Percentiles rank a stretch among this genome's conserved stretches.
Evolutionary conservation across 495 filamentous ascomycete genomes (phyloP).

Genomic region (Rhypophila decipiens): DNA sequence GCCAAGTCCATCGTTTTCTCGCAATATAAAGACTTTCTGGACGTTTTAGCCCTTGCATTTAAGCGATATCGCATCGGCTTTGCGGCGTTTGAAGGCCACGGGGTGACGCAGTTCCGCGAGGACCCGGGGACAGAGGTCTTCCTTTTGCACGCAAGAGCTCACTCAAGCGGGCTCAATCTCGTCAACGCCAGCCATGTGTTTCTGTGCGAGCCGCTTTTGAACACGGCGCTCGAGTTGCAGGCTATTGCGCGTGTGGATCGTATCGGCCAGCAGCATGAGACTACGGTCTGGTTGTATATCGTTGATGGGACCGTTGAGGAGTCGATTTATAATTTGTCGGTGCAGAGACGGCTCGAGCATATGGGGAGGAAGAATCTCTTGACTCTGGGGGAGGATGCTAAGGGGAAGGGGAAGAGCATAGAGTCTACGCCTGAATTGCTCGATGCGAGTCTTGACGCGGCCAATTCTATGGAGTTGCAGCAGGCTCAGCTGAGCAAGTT

Average conservation of each 20-base stretch:
- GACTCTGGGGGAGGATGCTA: too few species aligned
- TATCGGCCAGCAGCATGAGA: slow-evolving; percentile 81
- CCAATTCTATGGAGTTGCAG: slow-evolving; percentile 78
- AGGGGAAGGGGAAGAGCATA: slow-evolving; percentile 31
- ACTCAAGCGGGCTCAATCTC: slow-evolving; percentile 82
- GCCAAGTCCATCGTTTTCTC: slow-evolving; percentile 89
- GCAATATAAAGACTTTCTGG: slow-evolving; percentile 72
- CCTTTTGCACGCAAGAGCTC: slow-evolving; percentile 78
- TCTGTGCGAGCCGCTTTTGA: slow-evolving; percentile 86
- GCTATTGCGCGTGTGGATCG: slow-evolving; percentile 90
- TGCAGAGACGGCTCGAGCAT: slow-evolving; percentile 67
- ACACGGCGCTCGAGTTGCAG: slow-evolving; percentile 88
- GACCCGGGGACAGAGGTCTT: slow-evolving; percentile 77
- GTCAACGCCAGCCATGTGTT: slow-evolving; percentile 93
- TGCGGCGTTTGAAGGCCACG: slow-evolving; percentile 58
- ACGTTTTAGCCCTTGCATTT: slow-evolving; percentile 63
- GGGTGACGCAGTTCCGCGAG: slow-evolving; percentile 66
- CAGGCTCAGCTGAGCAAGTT: slow-evolving; percentile 58
- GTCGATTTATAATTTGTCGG: slow-evolving; percentile 79
- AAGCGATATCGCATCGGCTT: slow-evolving; percentile 60
- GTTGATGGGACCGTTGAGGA: slow-evolving; percentile 84
- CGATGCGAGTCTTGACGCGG: slow-evolving; percentile 63
- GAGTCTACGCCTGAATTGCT: slow-evolving; percentile 25
- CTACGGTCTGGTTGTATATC: slow-evolving; percentile 93
- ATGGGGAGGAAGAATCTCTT: slow-evolving; percentile 45